Evolutionary conservation across 2,329 filamentous ascomycete species (phyloP).

Genomic region (Spiromastix sp.): DNA sequence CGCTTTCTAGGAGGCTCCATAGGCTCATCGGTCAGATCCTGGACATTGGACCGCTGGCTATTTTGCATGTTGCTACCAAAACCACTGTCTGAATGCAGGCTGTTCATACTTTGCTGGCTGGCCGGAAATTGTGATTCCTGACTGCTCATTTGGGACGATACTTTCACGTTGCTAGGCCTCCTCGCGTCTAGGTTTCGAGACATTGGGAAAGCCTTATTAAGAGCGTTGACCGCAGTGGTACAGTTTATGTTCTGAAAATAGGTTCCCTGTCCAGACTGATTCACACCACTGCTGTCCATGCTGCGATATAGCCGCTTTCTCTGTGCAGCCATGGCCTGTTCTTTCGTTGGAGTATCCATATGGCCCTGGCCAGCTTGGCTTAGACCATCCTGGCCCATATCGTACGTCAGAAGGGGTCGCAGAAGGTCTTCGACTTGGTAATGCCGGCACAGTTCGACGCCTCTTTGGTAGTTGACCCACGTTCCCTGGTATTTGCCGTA

Average conservation of each 20-base stretch:
- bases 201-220: conserved; percentile 88
- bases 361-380: conserved; percentile 60
- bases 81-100: conserved; percentile 63
- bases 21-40: conserved; percentile 33
- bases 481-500: conserved; percentile 99
- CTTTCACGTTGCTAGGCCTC: conserved; percentile 58
- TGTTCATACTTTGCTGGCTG: conserved; percentile 68
- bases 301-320: conserved; percentile 84
- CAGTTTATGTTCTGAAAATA: conserved; percentile 97
- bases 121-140: conserved; percentile 59
- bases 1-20: conserved; percentile 66
- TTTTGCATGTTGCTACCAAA: conserved; percentile 57
- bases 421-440: conserved; percentile 46
- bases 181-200: conserved; percentile 56
- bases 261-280: conserved; percentile 59
- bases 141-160: conserved; percentile 54
- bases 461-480: conserved; percentile 91
- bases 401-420: conserved; percentile 39
- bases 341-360: conserved; percentile 92
- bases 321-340: conserved; percentile 94
- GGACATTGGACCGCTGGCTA: conserved; percentile 25
- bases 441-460: conserved; percentile 78
- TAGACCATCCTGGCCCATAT: conserved; percentile 43
- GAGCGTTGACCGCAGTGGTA: conserved; percentile 85
- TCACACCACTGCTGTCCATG: conserved; percentile 57